Percentiles rank a stretch among this genome's conserved stretches.
phyloP scores from a whole-genome alignment of 2,329 filamentous ascomycete species.

The Elsinoe ampelina region DNA sequence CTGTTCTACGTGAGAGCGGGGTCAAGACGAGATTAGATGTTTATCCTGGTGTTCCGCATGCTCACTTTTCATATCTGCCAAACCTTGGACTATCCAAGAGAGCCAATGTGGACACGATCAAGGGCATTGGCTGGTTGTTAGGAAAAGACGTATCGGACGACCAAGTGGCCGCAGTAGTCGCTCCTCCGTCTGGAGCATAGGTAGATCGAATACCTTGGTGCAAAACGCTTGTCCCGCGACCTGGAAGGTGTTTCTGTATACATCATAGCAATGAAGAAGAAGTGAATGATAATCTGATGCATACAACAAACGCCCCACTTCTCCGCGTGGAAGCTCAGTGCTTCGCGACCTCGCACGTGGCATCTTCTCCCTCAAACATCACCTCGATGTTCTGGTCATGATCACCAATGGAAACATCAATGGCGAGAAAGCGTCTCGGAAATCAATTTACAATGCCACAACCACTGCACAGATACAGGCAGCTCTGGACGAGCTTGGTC shows the following conservation, averaged over 20 bases:
- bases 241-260: too few species aligned
- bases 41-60: conserved; percentile 36
- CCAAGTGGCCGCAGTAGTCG: conserved; percentile 10
- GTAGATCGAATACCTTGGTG: background rate
- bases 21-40: conserved; percentile 38
- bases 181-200: background rate
- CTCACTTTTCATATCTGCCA: conserved; percentile 30
- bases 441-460: conserved; percentile 55
- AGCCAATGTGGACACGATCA: conserved; percentile 23
- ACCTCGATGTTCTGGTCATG: conserved; percentile 4
- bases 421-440: background rate
- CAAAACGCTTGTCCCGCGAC: background rate
- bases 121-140: conserved; percentile 31
- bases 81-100: conserved; percentile 23
- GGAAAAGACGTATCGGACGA: conserved; percentile 18
- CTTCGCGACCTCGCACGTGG: background rate
- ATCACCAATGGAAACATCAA: conserved; percentile 9
- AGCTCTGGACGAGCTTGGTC: conserved; percentile 64
- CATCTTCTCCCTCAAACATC: background rate
- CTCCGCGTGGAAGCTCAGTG: background rate
- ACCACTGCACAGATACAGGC: conserved; percentile 71
- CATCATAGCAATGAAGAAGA: too few species aligned
- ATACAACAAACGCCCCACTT: background rate
- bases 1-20: conserved; percentile 36
- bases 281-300: too few species aligned